Base-by-base conservation (phyloP, 352 stramenopile genomes). In the Plasmopara viticola region DNA sequence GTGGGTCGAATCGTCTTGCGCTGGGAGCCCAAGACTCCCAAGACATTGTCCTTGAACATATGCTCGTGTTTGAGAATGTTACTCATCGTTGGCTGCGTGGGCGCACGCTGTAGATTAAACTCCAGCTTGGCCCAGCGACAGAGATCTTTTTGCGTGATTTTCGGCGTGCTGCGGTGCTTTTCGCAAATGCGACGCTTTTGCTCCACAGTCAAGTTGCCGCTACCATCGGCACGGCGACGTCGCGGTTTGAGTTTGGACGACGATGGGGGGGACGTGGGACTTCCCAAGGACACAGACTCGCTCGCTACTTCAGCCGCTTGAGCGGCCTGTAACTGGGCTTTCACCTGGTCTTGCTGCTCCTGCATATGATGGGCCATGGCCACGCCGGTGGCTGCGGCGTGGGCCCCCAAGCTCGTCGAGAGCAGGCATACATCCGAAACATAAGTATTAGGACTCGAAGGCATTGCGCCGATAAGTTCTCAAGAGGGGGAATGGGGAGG, bases 11-110 rank as follows among this genome's bases (percentile, higher is more conserved):
- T 88, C n/a, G 80, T 94, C 71, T 94, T 94, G 62, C 83, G 76
- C 34, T 87, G 76, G 25, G 74, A 65, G 31, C 79, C 83, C 29
- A 93, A 65, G 41, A 89, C 76, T 30, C 83, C 83, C 54, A 85
- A 71, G 17, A 94, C 73, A 52, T 78, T 85, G 62, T 94, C 83
- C 60, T 87, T 87, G 65, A 90, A 93, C 58, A 89, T 40, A 56
- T 93, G 79, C 53, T 90, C 78, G 67, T 91, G 72, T 66, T 94
- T 94, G 55, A 94, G 77, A 56, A 94, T 90, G 58, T 87, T 90
- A 64, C 60, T 79, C 74, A 87, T 87, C 10, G 79, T 87, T 10
- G 74, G 74, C 60, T 88, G 81, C 64, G 80, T 94, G 33, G 83
- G 83, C 25, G 74, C 80, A 47, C 87, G 86, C 47, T 82, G 72